These are phyloP conservation scores for Leccinum longicurvipes DNA, from an alignment of 768 basidiomycete species.

Conservation along the genomic window DNA sequence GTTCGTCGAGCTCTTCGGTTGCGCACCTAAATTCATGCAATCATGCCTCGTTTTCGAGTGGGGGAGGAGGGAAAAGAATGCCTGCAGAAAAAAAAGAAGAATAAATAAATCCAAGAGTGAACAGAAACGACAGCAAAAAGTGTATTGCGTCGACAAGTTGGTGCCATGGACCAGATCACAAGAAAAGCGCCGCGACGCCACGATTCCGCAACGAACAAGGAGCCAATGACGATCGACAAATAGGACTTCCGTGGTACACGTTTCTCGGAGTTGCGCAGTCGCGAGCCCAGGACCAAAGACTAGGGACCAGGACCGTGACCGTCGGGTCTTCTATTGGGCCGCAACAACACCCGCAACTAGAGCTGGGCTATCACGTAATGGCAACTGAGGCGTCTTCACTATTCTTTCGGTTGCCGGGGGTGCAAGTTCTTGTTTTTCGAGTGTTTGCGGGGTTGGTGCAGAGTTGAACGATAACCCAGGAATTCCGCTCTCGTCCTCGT, in stretches of 20 bases:
- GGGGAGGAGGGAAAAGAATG: constrained; percentile 4
- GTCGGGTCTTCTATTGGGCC: constrained; percentile 26
- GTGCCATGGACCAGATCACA: background rate
- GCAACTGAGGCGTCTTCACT: constrained; percentile 57
- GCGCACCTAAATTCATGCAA: constrained; percentile 18
- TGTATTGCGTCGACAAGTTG: constrained; percentile 7
- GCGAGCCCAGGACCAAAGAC: background rate
- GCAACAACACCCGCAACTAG: constrained; percentile 45
- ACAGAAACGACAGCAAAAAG: constrained; percentile 15
- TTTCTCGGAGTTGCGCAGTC: constrained; percentile 6
- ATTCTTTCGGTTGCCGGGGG: constrained; percentile 41
- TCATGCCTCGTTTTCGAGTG: constrained; percentile 14
- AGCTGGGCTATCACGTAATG: constrained; percentile 59
- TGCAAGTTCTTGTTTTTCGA: constrained; percentile 37
- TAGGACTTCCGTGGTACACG: background rate
- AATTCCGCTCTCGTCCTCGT: constrained; percentile 38
- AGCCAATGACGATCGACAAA: background rate
- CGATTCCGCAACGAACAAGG: constrained; percentile 4
- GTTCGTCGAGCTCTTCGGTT: constrained; percentile 6
- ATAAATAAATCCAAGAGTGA: constrained; percentile 32
- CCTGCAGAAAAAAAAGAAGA: constrained; percentile 27
- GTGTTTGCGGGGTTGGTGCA: constrained; percentile 32
- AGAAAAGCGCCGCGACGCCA: background rate
- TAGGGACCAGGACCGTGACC: background rate
- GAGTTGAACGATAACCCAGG: constrained; percentile 33